Evolutionary conservation across 106 monocot species (phyloP), one percentile per base, ranked within the genome.

Genomic region (Narthecium ossifragum): DNA sequence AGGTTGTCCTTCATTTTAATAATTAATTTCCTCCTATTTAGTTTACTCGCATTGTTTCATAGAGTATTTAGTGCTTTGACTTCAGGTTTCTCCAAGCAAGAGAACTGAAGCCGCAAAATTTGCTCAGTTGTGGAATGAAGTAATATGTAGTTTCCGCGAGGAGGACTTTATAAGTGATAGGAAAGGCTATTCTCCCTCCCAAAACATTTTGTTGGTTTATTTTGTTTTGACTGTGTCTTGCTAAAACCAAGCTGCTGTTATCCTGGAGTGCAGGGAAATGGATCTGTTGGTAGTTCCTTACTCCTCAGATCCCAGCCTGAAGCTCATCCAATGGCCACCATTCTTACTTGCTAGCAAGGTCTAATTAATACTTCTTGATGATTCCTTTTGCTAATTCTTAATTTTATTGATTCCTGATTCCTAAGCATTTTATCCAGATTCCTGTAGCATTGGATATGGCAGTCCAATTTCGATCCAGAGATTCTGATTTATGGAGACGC

Each of bases 271-370:
- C 81, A 99, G 98, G 79, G 98, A 99, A 65, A 88, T 99, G 91
- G 91, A 99, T 70, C 67, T 99, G 5, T 59, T 99, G 66, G 43
- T 99, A 34, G 98, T 99, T 75, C 98, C 98, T 32, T 99, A 91
- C 61, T 91, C 87, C 11, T 94, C 88, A 33, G 81, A 91, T 78
- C 84, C 91, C 49, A 85, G 81, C 61, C 75, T 99, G 26, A 91
- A 84, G 54, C 53, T 99, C 21, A 91, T 99, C 51, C 98, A 99
- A 41, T 99, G 98, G 98, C 98, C 98, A 26, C 91, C 84, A 14
- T 99, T 99, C 58, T 70, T 99, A 70, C 91, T 99, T 56, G 98
- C 98, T 55, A 99, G 98, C 91, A 99, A 99, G 98, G 98, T 91
- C 33, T 54, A 38, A 70, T 26, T 22, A 23, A 34, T 25, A 28